phyloP scores from a whole-genome alignment of 345 rosid genomes.

The Turritis glabra region DNA sequence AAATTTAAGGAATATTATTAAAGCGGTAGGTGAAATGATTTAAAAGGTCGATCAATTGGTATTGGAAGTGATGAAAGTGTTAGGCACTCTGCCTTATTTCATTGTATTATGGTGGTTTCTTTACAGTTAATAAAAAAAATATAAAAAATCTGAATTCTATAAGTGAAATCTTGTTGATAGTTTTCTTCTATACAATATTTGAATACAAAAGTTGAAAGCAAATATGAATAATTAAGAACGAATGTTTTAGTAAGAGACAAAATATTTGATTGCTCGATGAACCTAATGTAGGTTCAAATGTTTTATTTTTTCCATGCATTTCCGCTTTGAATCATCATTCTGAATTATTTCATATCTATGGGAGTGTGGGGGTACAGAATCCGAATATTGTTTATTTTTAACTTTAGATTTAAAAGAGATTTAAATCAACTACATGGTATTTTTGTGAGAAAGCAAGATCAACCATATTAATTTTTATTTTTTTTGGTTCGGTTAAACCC shows the following conservation, averaged over 20 bases:
- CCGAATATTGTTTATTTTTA: neutral
- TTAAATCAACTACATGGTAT: too few relatives aligned
- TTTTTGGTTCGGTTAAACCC: too few relatives aligned
- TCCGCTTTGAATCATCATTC: neutral
- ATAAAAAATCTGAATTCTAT: neutral
- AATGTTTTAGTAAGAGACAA: neutral
- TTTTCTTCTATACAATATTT: neutral
- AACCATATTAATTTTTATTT: too few relatives aligned
- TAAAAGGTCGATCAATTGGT: neutral
- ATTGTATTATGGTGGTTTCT: neutral
- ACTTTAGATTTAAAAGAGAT: too few relatives aligned
- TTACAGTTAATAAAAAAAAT: too few relatives aligned
- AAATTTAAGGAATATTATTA: neutral
- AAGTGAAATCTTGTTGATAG: neutral
- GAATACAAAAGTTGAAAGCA: neutral
- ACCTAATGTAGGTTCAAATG: neutral
- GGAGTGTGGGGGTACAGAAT: neutral
- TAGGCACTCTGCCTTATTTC: neutral
- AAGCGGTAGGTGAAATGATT: neutral
- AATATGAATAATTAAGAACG: neutral
- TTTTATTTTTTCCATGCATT: neutral
- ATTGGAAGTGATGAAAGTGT: neutral
- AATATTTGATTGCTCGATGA: neutral
- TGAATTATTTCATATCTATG: neutral
- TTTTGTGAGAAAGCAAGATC: neutral